phyloP scores from a whole-genome alignment of 208 protist species.

The Crithidia sp. region DNA sequence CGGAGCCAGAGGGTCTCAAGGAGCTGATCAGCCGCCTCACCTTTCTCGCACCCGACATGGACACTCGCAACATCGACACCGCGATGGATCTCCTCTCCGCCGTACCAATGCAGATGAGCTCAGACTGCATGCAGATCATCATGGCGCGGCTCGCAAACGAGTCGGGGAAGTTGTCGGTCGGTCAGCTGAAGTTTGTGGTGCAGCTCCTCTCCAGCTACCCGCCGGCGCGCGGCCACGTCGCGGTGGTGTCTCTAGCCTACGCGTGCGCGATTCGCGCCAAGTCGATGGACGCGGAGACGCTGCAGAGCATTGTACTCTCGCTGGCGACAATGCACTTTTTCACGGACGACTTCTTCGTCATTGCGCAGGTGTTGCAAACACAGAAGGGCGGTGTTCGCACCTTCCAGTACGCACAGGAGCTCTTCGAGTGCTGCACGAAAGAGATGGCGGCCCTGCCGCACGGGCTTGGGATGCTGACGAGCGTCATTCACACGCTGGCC shows the following conservation, averaged over 20 bases:
- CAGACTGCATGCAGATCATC: conserved; percentile 53
- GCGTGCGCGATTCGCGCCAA: conserved; percentile 59
- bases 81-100: conserved; percentile 77
- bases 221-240: conserved; percentile 64
- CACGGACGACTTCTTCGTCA: conserved; percentile 82
- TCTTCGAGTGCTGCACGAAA: conserved; percentile 51
- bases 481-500: conserved; percentile 50
- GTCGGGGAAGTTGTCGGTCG: conserved; percentile 60
- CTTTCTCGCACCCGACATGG: conserved; percentile 43
- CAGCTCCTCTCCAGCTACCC: conserved; percentile 84
- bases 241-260: conserved; percentile 75
- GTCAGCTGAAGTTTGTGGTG: conserved; percentile 59
- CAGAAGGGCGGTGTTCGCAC: conserved; percentile 73
- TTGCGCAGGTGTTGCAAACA: conserved; percentile 50
- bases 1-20: conserved; percentile 15
- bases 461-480: conserved; percentile 48
- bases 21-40: conserved; percentile 41
- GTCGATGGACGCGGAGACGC: conserved; percentile 52
- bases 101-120: conserved; percentile 55
- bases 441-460: conserved; percentile 43
- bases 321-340: conserved; percentile 68
- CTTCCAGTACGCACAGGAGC: conserved; percentile 35
- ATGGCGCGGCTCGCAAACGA: conserved; percentile 69
- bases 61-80: conserved; percentile 50
- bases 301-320: conserved; percentile 68